Conservation (phyloP, 2,329 filamentous ascomycete genomes). For the Colletotrichum melonis region DNA sequence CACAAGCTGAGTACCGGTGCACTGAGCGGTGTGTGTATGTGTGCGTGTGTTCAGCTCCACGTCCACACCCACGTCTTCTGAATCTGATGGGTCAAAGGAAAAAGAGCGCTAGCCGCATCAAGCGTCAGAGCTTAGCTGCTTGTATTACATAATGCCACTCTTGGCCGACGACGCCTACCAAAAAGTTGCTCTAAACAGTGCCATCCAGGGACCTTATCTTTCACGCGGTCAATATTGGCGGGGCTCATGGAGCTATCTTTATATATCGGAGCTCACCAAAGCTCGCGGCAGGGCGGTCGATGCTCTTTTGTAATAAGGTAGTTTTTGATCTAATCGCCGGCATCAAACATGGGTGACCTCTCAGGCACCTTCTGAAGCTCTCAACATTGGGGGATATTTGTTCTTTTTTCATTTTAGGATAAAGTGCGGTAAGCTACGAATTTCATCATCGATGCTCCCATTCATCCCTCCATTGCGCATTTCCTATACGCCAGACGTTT, state of each 20-base stretch:
- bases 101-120: background rate
- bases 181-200: background rate
- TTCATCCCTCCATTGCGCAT: constrained; percentile 25
- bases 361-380: background rate
- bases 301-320: background rate
- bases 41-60: background rate
- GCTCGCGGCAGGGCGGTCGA: background rate
- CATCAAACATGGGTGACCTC: background rate
- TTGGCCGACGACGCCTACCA: background rate
- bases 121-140: background rate
- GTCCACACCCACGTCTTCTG: background rate
- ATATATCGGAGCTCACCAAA: background rate
- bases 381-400: background rate
- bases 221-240: background rate
- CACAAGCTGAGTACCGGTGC: constrained; percentile 4
- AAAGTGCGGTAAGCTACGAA: constrained; percentile 25
- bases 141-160: background rate
- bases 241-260: background rate
- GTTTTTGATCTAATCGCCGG: background rate
- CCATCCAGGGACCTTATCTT: background rate
- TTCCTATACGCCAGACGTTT: constrained; percentile 26
- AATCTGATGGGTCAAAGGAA: background rate
- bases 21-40: background rate
- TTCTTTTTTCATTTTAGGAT: constrained; percentile 23
- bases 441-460: constrained; percentile 30